Conservation (phyloP, 2,329 filamentous ascomycete genomes). For the Verticillium longisporum region DNA sequence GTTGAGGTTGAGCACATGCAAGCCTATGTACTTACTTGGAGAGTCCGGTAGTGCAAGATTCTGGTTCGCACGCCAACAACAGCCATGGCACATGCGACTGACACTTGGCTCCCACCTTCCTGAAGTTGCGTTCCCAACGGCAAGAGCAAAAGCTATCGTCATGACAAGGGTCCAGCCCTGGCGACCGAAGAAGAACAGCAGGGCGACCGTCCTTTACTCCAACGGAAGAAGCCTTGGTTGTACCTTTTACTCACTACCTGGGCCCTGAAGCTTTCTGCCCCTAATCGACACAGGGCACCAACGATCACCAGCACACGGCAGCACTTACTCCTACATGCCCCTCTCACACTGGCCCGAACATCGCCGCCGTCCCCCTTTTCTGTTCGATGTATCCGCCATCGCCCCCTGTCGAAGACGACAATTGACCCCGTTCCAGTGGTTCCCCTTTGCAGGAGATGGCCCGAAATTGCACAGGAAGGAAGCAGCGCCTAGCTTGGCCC, state of each 20-base stretch:
- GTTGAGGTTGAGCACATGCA: background rate
- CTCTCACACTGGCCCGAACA: background rate
- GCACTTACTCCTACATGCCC: background rate
- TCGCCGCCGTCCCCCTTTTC: background rate
- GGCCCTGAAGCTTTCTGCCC: background rate
- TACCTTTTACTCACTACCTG: background rate
- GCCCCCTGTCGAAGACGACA: background rate
- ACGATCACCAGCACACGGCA: background rate
- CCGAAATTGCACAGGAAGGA: conserved; percentile 22
- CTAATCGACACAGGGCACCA: background rate
- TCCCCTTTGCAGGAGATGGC: conserved; percentile 24
- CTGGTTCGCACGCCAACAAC: background rate
- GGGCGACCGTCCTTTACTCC: background rate
- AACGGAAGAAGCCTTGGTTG: background rate
- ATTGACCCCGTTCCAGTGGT: conserved; percentile 6
- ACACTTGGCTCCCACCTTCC: background rate
- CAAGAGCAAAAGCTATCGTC: background rate
- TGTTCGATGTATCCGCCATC: background rate
- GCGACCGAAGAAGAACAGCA: background rate
- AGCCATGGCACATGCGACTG: background rate
- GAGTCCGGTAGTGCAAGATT: background rate
- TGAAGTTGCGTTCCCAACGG: background rate
- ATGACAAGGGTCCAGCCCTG: background rate
- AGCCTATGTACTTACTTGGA: background rate
- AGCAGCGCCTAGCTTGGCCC: conserved; percentile 10